Conservation (phyloP, 1,284 basidiomycete genomes). For the Fomitopsis palustris region DNA sequence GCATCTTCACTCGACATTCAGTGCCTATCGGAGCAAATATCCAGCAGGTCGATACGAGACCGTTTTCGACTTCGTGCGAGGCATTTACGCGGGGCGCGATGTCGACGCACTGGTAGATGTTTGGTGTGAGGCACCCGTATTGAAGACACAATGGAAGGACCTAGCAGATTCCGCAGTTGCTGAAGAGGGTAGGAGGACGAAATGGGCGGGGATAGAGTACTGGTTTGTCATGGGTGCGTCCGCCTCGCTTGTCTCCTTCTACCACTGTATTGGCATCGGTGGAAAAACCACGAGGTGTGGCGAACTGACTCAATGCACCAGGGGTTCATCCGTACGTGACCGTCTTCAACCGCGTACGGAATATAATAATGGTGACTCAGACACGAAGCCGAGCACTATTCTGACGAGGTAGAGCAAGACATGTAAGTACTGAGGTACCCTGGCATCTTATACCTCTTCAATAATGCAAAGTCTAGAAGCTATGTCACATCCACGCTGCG, state of each 20-base stretch:
- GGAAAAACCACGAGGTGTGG: too few relatives aligned
- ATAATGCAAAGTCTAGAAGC: conserved; percentile 53
- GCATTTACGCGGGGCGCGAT: conserved; percentile 51
- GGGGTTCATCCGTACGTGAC: conserved; percentile 70
- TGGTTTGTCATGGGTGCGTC: conserved; percentile 73
- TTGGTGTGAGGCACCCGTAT: conserved; percentile 77
- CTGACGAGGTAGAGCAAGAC: conserved; percentile 60
- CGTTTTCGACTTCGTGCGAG: conserved; percentile 63
- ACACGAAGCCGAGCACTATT: conserved; percentile 70
- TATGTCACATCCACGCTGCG: conserved; percentile 74
- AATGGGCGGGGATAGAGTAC: conserved; percentile 66
- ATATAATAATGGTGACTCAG: conserved; percentile 30
- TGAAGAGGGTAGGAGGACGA: conserved; percentile 39
- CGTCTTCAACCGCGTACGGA: background rate
- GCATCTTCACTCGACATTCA: conserved; percentile 69
- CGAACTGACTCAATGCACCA: conserved; percentile 21
- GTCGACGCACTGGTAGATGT: conserved; percentile 75
- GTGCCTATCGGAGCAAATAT: conserved; percentile 57
- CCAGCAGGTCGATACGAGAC: conserved; percentile 45
- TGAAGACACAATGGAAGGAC: conserved; percentile 52
- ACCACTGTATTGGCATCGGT: too few relatives aligned
- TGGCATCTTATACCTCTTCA: conserved; percentile 1
- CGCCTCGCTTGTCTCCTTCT: background rate
- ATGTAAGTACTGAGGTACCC: too few relatives aligned
- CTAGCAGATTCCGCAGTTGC: conserved; percentile 69